Evolutionary conservation across 805 yeast species (phyloP).

Genomic region (Starmerella bacillaris): DNA sequence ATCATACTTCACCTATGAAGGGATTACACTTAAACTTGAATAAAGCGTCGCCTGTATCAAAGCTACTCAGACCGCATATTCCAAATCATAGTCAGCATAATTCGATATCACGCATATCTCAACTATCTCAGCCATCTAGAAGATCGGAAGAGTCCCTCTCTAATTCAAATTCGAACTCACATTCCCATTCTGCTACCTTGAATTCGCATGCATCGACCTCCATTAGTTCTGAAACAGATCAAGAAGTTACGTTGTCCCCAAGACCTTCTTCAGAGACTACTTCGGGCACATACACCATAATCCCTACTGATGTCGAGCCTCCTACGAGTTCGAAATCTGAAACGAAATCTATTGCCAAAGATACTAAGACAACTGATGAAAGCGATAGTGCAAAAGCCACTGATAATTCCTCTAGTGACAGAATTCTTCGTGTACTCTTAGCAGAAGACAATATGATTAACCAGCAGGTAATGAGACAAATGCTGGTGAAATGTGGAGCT

Average conservation of each 20-base stretch:
- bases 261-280: not conserved
- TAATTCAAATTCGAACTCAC: not conserved
- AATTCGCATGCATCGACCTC: not conserved
- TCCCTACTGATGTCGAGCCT: not conserved
- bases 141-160: not conserved
- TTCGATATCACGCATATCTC: not conserved
- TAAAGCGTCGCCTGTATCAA: not conserved
- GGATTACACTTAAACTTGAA: not conserved
- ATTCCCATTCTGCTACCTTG: not conserved
- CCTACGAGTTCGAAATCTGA: too few species aligned
- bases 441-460: slow-evolving; percentile 84
- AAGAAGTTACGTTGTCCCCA: not conserved
- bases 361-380: not conserved
- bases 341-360: too few species aligned
- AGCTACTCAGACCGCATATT: not conserved
- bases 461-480: slow-evolving; percentile 76
- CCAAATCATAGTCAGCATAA: not conserved
- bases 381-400: not conserved
- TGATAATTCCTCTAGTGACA: not conserved
- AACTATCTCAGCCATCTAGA: not conserved
- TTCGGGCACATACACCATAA: not conserved
- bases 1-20: not conserved
- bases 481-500: slow-evolving; percentile 69
- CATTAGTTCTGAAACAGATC: not conserved
- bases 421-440: slow-evolving; percentile 35